Conservation (phyloP, 768 basidiomycete genomes). For the Pleurotus citrinopileatus region DNA sequence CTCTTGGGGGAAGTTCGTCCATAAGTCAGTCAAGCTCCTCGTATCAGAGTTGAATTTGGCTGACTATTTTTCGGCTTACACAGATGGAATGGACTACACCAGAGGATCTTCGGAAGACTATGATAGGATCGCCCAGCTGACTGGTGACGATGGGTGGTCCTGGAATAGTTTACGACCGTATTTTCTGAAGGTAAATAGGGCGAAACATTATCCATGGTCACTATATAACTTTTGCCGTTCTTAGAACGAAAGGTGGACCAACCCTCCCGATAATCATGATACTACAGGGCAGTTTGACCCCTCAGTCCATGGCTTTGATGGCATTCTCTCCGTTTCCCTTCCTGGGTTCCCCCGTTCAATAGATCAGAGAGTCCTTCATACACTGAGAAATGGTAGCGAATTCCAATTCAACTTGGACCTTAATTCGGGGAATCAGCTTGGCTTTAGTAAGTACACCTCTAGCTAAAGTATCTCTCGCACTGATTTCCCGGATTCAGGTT, state of each 20-base stretch:
- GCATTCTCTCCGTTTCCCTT: slow-evolving; percentile 19
- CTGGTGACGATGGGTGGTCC: slow-evolving; percentile 25
- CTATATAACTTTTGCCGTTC: not conserved
- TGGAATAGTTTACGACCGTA: slow-evolving; percentile 24
- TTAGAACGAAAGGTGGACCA: slow-evolving; percentile 16
- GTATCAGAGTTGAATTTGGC: not conserved
- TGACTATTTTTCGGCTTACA: too few relatives aligned
- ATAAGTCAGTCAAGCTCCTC: slow-evolving; percentile 17
- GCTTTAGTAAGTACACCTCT: slow-evolving; percentile 19
- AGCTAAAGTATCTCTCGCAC: not conserved
- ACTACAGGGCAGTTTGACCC: slow-evolving; percentile 24
- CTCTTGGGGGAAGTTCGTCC: slow-evolving; percentile 21
- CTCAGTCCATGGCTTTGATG: slow-evolving; percentile 21
- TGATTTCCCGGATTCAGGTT: slow-evolving; percentile 18
- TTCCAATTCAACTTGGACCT: slow-evolving; percentile 32
- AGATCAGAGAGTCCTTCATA: slow-evolving; percentile 20
- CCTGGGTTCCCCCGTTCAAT: slow-evolving; percentile 15
- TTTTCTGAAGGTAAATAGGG: slow-evolving; percentile 17
- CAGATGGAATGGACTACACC: slow-evolving; percentile 23
- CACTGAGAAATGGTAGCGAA: slow-evolving; percentile 18
- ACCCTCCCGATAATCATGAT: slow-evolving; percentile 21
- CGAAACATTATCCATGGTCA: too few relatives aligned
- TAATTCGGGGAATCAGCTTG: slow-evolving; percentile 28
- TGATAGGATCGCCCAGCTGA: slow-evolving; percentile 20
- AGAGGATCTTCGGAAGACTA: slow-evolving; percentile 24